phyloP scores from a whole-genome alignment of 2,329 filamentous ascomycete genomes.

The Coniochaeta sp. region DNA sequence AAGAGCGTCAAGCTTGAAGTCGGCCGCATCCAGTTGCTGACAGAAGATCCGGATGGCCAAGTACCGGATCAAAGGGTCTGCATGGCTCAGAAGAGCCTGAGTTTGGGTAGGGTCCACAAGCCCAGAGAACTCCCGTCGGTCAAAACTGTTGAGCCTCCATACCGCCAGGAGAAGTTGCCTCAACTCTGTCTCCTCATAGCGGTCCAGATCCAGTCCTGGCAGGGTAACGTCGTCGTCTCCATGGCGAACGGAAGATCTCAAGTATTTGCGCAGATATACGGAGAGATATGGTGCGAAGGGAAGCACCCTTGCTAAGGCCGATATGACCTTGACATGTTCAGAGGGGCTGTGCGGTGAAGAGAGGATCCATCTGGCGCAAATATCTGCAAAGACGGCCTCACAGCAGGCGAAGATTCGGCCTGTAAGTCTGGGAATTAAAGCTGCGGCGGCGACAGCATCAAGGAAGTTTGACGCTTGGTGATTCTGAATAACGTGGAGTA shows the following conservation, averaged over 20 bases:
- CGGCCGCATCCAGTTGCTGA: slow-evolving; percentile 70
- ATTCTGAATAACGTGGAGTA: slow-evolving; percentile 59
- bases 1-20: slow-evolving; percentile 68
- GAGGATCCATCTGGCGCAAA: slow-evolving; percentile 72
- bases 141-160: slow-evolving; percentile 74
- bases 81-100: slow-evolving; percentile 59
- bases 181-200: slow-evolving; percentile 18
- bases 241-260: slow-evolving; percentile 20
- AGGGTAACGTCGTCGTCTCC: slow-evolving; percentile 4
- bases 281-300: slow-evolving; percentile 77
- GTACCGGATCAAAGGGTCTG: slow-evolving; percentile 60
- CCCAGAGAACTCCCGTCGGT: slow-evolving; percentile 59
- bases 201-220: slow-evolving; percentile 10
- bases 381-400: slow-evolving; percentile 69
- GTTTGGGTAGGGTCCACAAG: slow-evolving; percentile 54
- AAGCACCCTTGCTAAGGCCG: slow-evolving; percentile 71
- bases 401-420: slow-evolving; percentile 69
- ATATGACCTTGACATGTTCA: slow-evolving; percentile 41
- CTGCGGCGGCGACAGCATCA: slow-evolving; percentile 60
- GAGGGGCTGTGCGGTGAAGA: slow-evolving; percentile 28
- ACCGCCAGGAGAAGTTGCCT: slow-evolving; percentile 52
- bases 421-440: slow-evolving; percentile 64
- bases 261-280: slow-evolving; percentile 54
- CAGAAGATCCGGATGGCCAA: slow-evolving; percentile 77
- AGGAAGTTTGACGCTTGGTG: slow-evolving; percentile 60